Evolutionary conservation across 768 basidiomycete species (phyloP).

Genomic region (Suillus alpinus): DNA sequence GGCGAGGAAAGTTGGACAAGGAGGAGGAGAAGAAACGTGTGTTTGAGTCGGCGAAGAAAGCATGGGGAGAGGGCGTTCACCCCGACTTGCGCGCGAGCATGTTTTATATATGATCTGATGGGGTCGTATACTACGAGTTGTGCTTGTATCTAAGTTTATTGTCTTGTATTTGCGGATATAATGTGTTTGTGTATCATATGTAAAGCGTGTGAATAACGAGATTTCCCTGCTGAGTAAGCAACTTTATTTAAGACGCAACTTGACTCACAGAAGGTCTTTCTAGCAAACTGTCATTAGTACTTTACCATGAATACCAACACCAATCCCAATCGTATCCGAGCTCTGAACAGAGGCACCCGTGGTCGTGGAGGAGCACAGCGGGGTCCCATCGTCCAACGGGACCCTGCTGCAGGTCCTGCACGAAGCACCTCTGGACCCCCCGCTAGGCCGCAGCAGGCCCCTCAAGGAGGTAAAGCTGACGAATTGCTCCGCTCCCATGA

Average conservation of each 20-base stretch:
- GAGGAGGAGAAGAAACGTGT: conserved; percentile 37
- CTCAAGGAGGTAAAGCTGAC: neutral
- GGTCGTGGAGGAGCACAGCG: neutral
- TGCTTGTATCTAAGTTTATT: neutral
- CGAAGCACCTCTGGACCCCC: neutral
- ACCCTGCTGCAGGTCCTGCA: neutral
- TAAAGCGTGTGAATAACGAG: neutral
- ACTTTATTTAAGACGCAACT: neutral
- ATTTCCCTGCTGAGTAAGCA: neutral
- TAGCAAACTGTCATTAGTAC: neutral
- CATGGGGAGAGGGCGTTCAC: conserved; percentile 55
- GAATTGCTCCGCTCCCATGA: neutral
- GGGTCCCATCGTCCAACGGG: neutral
- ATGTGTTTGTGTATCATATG: neutral
- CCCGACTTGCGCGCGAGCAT: conserved; percentile 54
- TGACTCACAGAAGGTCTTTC: no score
- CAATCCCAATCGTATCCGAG: neutral
- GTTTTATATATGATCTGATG: conserved; percentile 60
- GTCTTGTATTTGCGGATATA: neutral
- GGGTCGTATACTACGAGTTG: neutral
- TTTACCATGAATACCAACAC: neutral
- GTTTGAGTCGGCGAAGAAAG: conserved; percentile 41
- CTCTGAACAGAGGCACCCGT: neutral
- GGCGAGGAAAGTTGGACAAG: conserved; percentile 27
- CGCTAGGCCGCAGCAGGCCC: neutral